Evolutionary conservation across 2,329 filamentous ascomycete species (phyloP).

Genomic region (Xylariaceae sp.): DNA sequence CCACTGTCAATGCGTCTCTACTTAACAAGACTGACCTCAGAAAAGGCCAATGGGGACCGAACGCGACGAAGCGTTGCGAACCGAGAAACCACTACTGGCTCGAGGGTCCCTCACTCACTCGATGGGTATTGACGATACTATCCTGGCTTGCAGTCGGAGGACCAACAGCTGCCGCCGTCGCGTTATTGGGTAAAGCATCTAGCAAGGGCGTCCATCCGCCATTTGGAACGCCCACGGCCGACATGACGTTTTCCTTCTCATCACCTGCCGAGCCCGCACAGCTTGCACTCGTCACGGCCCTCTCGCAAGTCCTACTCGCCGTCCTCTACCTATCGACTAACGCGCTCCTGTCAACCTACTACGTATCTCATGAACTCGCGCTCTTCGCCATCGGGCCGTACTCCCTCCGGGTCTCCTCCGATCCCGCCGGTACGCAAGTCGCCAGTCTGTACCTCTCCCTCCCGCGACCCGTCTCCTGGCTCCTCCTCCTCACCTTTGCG

Average conservation of each 20-base stretch:
- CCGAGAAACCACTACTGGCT: conserved; percentile 42
- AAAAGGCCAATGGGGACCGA: conserved; percentile 39
- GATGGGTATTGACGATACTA: conserved; percentile 39
- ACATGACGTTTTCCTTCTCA: conserved; percentile 32
- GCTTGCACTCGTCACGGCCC: conserved; percentile 36
- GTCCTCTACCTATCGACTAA: conserved; percentile 45
- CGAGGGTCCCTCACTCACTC: conserved; percentile 37
- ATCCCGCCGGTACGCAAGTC: conserved; percentile 41
- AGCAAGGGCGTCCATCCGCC: conserved; percentile 30
- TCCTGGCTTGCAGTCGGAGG: conserved; percentile 37
- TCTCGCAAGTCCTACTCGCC: conserved; percentile 46
- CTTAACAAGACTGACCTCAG: conserved; percentile 43
- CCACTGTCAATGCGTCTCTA: conserved; percentile 39
- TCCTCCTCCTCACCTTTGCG: conserved; percentile 40
- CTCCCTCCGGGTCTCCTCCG: conserved; percentile 42
- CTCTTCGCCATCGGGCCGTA: conserved; percentile 37
- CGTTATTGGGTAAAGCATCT: conserved; percentile 26
- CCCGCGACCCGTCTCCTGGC: conserved; percentile 42
- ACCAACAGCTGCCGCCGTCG: conserved; percentile 38
- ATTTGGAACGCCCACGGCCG: conserved; percentile 37
- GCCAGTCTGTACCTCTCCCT: conserved; percentile 47
- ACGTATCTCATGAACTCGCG: conserved; percentile 46
- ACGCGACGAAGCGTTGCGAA: conserved; percentile 41
- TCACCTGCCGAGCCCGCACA: conserved; percentile 25
- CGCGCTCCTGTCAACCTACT: conserved; percentile 43